These are phyloP conservation scores for Leccinum subgranulosum DNA, from an alignment of 768 basidiomycete species.

Conservation along the genomic window DNA sequence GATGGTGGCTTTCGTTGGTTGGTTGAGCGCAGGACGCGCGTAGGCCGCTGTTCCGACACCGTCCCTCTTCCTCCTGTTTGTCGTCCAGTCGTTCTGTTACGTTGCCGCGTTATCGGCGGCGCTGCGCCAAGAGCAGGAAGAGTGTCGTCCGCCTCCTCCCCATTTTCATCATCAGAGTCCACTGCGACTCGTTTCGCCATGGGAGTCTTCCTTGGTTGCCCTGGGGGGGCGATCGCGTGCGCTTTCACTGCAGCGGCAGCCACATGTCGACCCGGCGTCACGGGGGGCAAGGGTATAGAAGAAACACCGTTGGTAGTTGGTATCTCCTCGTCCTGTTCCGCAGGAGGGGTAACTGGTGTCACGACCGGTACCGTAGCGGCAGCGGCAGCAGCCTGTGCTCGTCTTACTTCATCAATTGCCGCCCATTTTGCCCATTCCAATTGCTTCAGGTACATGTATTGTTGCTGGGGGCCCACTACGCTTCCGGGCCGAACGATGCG, in stretches of 20 bases:
- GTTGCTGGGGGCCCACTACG: conserved; percentile 90
- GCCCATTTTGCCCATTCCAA: conserved; percentile 94
- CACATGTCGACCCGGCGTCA: conserved; percentile 79
- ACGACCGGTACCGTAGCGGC: conserved; percentile 47
- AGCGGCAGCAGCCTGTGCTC: conserved; percentile 39
- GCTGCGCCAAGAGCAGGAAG: conserved; percentile 60
- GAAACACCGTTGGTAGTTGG: conserved; percentile 23
- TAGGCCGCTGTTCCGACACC: conserved; percentile 68
- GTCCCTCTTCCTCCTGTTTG: conserved; percentile 47
- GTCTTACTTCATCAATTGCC: conserved; percentile 73
- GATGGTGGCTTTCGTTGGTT: conserved; percentile 54
- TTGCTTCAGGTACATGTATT: conserved; percentile 94
- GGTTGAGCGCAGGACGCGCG: conserved; percentile 68
- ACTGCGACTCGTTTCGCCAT: conserved; percentile 65
- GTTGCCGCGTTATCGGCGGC: conserved; percentile 36
- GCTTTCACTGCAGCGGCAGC: conserved; percentile 69
- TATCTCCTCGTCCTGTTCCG: conserved; percentile 67
- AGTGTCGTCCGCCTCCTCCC: conserved; percentile 53
- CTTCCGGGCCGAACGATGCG: conserved; percentile 93
- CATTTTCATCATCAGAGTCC: conserved; percentile 66
- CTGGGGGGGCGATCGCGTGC: conserved; percentile 69
- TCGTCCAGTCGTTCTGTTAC: conserved; percentile 37
- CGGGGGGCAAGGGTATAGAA: conserved; percentile 52
- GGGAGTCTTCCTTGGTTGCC: conserved; percentile 87
- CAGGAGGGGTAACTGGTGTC: conserved; percentile 77